These are phyloP conservation scores for Leccinellum rugosiceps DNA, from an alignment of 768 basidiomycete genomes.

Conservation along the genomic window DNA sequence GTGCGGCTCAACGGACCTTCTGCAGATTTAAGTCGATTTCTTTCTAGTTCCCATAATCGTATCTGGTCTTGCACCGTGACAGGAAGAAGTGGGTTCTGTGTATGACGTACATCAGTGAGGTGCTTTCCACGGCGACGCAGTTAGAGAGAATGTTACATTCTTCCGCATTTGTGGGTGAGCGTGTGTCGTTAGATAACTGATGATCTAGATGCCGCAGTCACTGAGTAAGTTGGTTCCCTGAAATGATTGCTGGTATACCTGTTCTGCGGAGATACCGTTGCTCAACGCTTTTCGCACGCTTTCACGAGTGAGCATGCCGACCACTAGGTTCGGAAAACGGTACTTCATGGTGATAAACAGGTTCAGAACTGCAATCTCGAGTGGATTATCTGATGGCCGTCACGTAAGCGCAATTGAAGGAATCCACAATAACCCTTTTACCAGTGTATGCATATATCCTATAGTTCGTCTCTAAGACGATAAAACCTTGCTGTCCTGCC, in stretches of 20 bases:
- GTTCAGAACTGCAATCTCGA: constrained; percentile 94
- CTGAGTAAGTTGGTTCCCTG: constrained; percentile 8
- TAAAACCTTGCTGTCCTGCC: constrained; percentile 79
- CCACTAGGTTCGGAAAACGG: constrained; percentile 95
- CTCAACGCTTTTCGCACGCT: constrained; percentile 91
- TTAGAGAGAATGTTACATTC: constrained; percentile 52
- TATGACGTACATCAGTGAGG: constrained; percentile 16
- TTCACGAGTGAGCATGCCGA: constrained; percentile 91
- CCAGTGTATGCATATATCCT: constrained; percentile 97
- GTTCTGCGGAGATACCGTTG: constrained; percentile 95
- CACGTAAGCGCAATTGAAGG: constrained; percentile 13
- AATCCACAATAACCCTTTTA: constrained; percentile 31
- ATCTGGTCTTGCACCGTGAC: constrained; percentile 99
- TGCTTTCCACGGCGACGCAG: background rate
- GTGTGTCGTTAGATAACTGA: constrained; percentile 90
- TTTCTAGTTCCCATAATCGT: constrained; percentile 94
- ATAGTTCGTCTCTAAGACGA: constrained; percentile 98
- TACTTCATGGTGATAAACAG: constrained; percentile 91
- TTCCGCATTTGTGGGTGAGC: constrained; percentile 98
- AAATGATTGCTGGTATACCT: constrained; percentile 50
- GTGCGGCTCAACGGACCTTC: constrained; percentile 58
- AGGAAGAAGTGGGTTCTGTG: constrained; percentile 85
- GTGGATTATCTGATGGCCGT: constrained; percentile 71
- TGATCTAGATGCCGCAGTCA: constrained; percentile 59
- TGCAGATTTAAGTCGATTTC: constrained; percentile 82